A percentile compares a stretch with the other conserved stretches of the same genome.
Conservation (phyloP, 768 basidiomycete genomes). For the Podaxis sp. region DNA sequence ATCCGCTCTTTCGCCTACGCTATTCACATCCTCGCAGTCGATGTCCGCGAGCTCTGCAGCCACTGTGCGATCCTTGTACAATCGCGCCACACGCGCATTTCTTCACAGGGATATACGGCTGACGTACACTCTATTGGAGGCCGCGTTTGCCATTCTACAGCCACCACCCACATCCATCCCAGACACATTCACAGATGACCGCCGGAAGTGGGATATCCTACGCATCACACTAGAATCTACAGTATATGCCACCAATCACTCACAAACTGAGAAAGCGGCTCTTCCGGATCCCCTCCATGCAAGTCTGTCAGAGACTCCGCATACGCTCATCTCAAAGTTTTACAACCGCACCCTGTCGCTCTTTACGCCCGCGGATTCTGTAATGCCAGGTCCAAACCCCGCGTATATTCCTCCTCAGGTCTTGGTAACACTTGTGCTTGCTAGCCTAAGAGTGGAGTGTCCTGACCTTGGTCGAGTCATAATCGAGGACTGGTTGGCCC, state of each 20-base stretch:
- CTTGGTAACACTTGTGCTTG: constrained; percentile 66
- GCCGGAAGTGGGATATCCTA: constrained; percentile 86
- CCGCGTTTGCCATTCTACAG: constrained; percentile 65
- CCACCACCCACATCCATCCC: constrained; percentile 30
- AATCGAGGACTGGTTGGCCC: constrained; percentile 78
- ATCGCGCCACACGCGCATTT: constrained; percentile 77
- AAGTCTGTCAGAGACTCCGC: constrained; percentile 57
- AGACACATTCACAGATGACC: constrained; percentile 50
- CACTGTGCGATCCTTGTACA: constrained; percentile 70
- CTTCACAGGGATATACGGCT: constrained; percentile 70
- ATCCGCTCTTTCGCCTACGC: not conserved
- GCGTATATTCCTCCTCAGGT: constrained; percentile 69
- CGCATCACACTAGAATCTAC: constrained; percentile 82
- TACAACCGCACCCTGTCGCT: constrained; percentile 66
- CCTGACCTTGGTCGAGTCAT: constrained; percentile 62
- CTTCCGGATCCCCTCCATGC: constrained; percentile 55
- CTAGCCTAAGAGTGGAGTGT: constrained; percentile 65
- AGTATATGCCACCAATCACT: constrained; percentile 57
- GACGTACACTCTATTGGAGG: constrained; percentile 62
- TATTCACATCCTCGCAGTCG: not conserved
- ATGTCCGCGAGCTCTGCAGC: constrained; percentile 29
- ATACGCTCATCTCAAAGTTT: constrained; percentile 52
- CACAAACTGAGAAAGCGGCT: constrained; percentile 28
- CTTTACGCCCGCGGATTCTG: constrained; percentile 54
- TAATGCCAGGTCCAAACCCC: constrained; percentile 40